phyloP scores from a whole-genome alignment of 2,329 filamentous ascomycete species.

The Coniochaeta sp. region DNA sequence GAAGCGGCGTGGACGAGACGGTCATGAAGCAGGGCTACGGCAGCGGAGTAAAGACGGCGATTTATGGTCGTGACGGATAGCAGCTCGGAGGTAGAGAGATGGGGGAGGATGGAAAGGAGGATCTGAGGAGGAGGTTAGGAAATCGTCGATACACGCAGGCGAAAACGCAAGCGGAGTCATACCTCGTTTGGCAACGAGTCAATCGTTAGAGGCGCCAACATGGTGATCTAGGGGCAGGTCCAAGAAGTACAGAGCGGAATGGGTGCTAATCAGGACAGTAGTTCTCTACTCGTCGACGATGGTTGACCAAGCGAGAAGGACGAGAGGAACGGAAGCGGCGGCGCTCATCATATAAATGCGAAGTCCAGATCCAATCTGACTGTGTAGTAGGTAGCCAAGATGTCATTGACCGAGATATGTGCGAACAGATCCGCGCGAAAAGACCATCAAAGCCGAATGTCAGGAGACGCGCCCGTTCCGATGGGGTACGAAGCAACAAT shows the following conservation, averaged over 20 bases:
- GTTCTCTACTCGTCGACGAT: background rate
- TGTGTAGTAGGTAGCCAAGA: background rate
- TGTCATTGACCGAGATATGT: background rate
- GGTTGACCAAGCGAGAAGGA: background rate
- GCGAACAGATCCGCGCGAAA: background rate
- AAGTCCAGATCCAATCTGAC: background rate
- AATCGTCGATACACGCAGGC: background rate
- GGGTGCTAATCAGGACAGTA: background rate
- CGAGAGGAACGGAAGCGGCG: background rate
- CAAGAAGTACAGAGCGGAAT: background rate
- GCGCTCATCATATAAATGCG: background rate
- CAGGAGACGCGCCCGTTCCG: background rate
- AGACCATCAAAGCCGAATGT: background rate
- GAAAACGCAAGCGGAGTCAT: background rate
- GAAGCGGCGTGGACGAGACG: conserved; percentile 38
- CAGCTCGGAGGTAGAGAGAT: conserved; percentile 18
- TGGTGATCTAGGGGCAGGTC: background rate
- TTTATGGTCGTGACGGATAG: conserved; percentile 18
- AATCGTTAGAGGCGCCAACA: conserved; percentile 7
- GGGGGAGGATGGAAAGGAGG: conserved; percentile 20
- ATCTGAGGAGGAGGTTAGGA: conserved; percentile 14
- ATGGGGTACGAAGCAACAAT: background rate
- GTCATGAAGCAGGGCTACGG: conserved; percentile 19
- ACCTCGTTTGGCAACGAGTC: conserved; percentile 9
- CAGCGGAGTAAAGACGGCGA: conserved; percentile 21